Conservation (phyloP, 306 rosid species). For the Vachellia collinsii region DNA sequence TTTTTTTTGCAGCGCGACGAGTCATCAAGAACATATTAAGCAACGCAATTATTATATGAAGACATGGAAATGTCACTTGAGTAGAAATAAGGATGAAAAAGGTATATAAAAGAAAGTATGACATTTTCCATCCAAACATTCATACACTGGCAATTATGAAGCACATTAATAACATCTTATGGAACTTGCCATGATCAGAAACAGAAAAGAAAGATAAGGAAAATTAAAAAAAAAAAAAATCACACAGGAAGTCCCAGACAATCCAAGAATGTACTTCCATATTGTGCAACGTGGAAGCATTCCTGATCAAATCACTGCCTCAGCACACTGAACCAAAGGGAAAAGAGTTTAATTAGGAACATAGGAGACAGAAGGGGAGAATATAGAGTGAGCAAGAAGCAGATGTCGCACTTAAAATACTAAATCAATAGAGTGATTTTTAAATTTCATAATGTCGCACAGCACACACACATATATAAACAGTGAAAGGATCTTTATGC, state of each 20-base stretch:
- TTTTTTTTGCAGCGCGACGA: background rate
- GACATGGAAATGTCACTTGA: background rate
- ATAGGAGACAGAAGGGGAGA: background rate
- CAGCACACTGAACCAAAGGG: slow-evolving; percentile 56
- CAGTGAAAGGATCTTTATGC: background rate
- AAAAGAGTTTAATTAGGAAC: background rate
- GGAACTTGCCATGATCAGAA: slow-evolving; percentile 30
- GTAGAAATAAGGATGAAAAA: slow-evolving; percentile 11
- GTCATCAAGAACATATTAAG: background rate
- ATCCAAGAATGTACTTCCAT: slow-evolving; percentile 31
- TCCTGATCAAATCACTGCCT: slow-evolving; percentile 43
- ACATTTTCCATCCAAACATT: slow-evolving; percentile 21
- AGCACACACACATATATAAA: background rate
- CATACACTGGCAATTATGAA: slow-evolving; percentile 32
- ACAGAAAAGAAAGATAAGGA: background rate
- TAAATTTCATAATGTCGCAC: background rate
- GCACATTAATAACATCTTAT: slow-evolving; percentile 21
- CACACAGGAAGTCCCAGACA: slow-evolving; percentile 33
- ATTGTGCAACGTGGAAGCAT: slow-evolving; percentile 31
- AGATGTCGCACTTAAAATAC: background rate
- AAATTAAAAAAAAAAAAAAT: background rate
- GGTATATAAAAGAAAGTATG: slow-evolving; percentile 24
- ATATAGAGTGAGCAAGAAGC: background rate
- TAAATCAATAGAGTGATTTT: background rate
- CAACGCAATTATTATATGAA: background rate